A percentile compares a stretch with the other conserved stretches of the same genome.
Conservation (phyloP, 1,139 yeast species). For the Kodamaea ohmeri region DNA sequence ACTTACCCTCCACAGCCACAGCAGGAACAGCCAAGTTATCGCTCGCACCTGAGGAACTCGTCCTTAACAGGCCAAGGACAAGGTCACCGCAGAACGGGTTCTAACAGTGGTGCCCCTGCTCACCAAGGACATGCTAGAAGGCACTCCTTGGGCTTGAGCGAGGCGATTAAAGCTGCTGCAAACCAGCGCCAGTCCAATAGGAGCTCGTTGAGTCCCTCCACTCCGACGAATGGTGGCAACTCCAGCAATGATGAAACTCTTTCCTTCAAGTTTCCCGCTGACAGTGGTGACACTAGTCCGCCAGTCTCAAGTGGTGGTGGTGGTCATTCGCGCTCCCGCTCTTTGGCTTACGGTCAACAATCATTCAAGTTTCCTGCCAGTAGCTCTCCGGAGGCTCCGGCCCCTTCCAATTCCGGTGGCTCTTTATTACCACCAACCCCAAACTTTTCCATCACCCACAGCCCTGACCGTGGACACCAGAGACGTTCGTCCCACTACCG, state of each 20-base stretch:
- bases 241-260: conserved; percentile 19
- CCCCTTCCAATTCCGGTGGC: conserved; percentile 1
- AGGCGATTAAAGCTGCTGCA: conserved; percentile 97
- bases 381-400: conserved; percentile 8
- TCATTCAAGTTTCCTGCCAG: conserved; percentile 46
- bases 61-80: conserved; percentile 18
- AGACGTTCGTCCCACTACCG: conserved; percentile 51
- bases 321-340: conserved; percentile 32
- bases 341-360: conserved; percentile 47
- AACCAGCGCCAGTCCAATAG: conserved; percentile 62
- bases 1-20: conserved; percentile 17
- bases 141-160: conserved; percentile 88
- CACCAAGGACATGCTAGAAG: conserved; percentile 76
- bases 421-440: conserved; percentile 47
- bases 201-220: conserved; percentile 37
- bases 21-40: conserved; percentile 22
- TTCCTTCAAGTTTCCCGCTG: conserved; percentile 37
- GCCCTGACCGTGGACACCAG: conserved; percentile 45
- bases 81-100: conserved; percentile 39
- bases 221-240: conserved; percentile 16
- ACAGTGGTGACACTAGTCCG: conserved; percentile 13
- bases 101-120: conserved; percentile 26
- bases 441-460: conserved; percentile 36
- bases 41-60: conserved; percentile 42
- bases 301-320: conserved; percentile 15